Evolutionary conservation across 768 basidiomycete species (phyloP).

Genomic region (Coprinopsis strossmayeri): DNA sequence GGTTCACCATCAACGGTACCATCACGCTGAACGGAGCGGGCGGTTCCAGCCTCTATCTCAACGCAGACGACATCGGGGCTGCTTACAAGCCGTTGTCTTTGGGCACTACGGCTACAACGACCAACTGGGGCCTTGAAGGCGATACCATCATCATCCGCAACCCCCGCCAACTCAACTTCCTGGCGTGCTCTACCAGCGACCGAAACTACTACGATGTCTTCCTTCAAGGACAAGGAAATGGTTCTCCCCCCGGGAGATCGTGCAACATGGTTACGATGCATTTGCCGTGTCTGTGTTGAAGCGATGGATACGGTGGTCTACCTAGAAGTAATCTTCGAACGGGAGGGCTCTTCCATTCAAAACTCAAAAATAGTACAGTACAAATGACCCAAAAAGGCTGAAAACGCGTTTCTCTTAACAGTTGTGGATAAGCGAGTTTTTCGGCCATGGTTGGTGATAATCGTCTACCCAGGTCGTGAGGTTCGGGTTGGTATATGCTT

Average conservation of each 20-base stretch:
- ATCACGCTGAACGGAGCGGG: constrained; percentile 37
- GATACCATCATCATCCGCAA: constrained; percentile 52
- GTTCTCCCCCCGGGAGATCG: constrained; percentile 31
- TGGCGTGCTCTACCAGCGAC: constrained; percentile 40
- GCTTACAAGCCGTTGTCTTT: constrained; percentile 45
- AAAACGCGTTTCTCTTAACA: constrained; percentile 20
- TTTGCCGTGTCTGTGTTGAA: constrained; percentile 35
- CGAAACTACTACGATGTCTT: constrained; percentile 38
- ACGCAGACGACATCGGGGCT: constrained; percentile 34
- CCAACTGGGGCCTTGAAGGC: constrained; percentile 51
- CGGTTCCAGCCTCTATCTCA: constrained; percentile 41
- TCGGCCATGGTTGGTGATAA: constrained; percentile 52
- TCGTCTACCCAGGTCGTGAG: constrained; percentile 46
- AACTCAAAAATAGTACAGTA: neutral
- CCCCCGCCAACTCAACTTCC: constrained; percentile 48
- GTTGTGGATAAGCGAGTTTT: constrained; percentile 42
- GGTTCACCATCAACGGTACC: constrained; percentile 42
- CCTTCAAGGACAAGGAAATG: constrained; percentile 41
- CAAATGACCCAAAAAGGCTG: neutral
- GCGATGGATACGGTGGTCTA: neutral
- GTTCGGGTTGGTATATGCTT: constrained; percentile 69
- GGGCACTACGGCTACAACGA: constrained; percentile 38
- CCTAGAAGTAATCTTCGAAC: neutral
- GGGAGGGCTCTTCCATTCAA: no score
- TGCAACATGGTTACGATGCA: constrained; percentile 37